Evolutionary conservation across 148 eudicot species (phyloP).

Genomic region (Simmondsia chinensis): DNA sequence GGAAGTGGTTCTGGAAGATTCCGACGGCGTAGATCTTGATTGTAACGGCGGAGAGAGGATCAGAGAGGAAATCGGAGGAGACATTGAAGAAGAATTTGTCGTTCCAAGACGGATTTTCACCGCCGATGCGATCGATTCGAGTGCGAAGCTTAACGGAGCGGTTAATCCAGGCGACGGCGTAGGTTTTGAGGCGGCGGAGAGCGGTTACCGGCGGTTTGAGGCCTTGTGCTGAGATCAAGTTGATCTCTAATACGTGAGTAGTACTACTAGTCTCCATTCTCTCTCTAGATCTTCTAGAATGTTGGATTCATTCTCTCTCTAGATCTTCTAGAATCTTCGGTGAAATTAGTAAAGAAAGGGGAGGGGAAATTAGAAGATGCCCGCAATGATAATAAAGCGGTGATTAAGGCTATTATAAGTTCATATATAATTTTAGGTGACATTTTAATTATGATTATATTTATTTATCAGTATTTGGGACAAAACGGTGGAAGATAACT

Average conservation of each 20-base stretch:
- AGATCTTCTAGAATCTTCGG: too few relatives aligned
- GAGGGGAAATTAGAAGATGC: too few relatives aligned
- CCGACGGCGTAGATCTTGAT: slow-evolving; percentile 78
- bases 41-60: slow-evolving; percentile 63
- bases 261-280: too few relatives aligned
- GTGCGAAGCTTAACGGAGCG: slow-evolving; percentile 52
- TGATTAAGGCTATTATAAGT: too few relatives aligned
- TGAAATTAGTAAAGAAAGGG: too few relatives aligned
- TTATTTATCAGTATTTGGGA: too few relatives aligned
- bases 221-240: slow-evolving; percentile 76
- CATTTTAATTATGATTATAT: too few relatives aligned
- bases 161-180: slow-evolving; percentile 60
- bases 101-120: slow-evolving; percentile 84
- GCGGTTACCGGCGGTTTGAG: slow-evolving; percentile 44
- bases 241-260: slow-evolving; percentile 61
- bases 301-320: too few relatives aligned
- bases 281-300: too few relatives aligned
- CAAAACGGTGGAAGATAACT: too few relatives aligned
- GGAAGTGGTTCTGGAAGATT: slow-evolving; percentile 38
- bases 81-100: slow-evolving; percentile 83
- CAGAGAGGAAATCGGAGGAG: slow-evolving; percentile 32
- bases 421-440: too few relatives aligned
- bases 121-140: slow-evolving; percentile 40
- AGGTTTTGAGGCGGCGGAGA: slow-evolving; percentile 53
- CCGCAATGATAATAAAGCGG: too few relatives aligned